phyloP scores from a whole-genome alignment of 352 stramenopile genomes.

The Phytopythium sindhum region DNA sequence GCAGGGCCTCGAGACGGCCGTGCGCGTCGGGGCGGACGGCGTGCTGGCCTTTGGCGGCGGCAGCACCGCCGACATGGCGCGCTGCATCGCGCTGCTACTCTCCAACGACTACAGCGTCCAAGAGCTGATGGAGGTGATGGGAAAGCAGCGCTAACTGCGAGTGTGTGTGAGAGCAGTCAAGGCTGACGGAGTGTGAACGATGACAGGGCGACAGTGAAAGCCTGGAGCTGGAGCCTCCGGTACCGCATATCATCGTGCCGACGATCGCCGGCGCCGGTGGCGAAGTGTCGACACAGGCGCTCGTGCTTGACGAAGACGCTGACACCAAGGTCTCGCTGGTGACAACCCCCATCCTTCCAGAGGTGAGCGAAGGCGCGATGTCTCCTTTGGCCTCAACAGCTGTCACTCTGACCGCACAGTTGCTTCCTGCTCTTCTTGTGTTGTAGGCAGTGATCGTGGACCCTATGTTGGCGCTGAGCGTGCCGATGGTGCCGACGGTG shows the following conservation, averaged over 20 bases:
- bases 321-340: slow-evolving; percentile 58
- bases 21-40: slow-evolving; percentile 60
- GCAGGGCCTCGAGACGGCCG: slow-evolving; percentile 43
- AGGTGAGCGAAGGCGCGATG: slow-evolving; percentile 15
- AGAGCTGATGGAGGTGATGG: slow-evolving; percentile 1
- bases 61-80: slow-evolving; percentile 57
- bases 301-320: slow-evolving; percentile 64
- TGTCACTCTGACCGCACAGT: not conserved
- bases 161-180: not conserved
- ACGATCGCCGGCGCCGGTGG: slow-evolving; percentile 53
- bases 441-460: slow-evolving; percentile 61
- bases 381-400: not conserved
- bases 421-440: slow-evolving; percentile 8
- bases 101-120: slow-evolving; percentile 22
- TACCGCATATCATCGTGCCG: slow-evolving; percentile 54
- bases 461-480: slow-evolving; percentile 56
- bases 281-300: slow-evolving; percentile 43
- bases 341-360: slow-evolving; percentile 33
- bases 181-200: not conserved
- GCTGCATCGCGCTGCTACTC: slow-evolving; percentile 51
- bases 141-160: not conserved
- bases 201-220: not conserved
- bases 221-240: slow-evolving; percentile 17
- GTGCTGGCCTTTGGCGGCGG: slow-evolving; percentile 70
- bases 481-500: slow-evolving; percentile 48